These are phyloP conservation scores for Penicillium canariense DNA, from an alignment of 495 filamentous ascomycete genomes.

Conservation along the genomic window DNA sequence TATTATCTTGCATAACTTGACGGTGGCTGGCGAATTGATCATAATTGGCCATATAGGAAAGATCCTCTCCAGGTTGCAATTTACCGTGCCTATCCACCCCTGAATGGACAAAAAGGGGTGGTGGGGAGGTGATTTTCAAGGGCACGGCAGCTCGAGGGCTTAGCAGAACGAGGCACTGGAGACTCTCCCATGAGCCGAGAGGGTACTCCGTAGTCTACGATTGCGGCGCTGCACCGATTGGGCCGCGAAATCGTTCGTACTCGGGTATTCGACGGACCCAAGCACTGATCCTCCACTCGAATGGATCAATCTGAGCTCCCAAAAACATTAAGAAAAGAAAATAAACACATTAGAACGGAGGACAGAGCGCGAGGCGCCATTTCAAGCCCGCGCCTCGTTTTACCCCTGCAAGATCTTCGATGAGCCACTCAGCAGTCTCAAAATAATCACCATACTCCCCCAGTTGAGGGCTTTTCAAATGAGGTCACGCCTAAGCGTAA, in stretches of 20 bases:
- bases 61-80: background rate
- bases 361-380: background rate
- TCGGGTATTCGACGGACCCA: background rate
- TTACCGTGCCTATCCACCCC: background rate
- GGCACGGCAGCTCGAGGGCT: background rate
- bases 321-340: background rate
- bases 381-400: background rate
- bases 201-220: conserved; percentile 18
- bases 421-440: background rate
- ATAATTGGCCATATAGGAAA: background rate
- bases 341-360: background rate
- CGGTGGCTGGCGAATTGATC: background rate
- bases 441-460: background rate
- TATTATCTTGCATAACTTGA: background rate
- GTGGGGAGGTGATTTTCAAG: background rate
- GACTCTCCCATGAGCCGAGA: conserved; percentile 11
- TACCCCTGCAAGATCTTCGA: background rate
- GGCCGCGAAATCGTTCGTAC: background rate
- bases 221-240: conserved; percentile 13
- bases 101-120: conserved; percentile 1
- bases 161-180: background rate
- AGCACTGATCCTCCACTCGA: conserved; percentile 1
- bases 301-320: background rate
- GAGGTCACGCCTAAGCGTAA: background rate
- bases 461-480: background rate